phyloP scores from a whole-genome alignment of 176 grass and related monocot species.

The Thalia dealbata region DNA sequence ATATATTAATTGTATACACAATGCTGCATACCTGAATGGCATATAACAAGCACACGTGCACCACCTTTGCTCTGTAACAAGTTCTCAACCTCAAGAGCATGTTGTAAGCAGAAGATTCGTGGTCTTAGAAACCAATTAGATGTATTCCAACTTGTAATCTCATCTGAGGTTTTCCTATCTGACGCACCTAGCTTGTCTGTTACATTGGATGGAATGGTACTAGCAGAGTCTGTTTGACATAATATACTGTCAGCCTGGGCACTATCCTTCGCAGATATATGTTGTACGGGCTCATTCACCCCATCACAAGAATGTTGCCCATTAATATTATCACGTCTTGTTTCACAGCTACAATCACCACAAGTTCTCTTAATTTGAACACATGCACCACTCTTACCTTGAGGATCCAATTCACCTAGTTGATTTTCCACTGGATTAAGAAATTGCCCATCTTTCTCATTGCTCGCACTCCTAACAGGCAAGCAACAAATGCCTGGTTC shows the following conservation, averaged over 20 bases:
- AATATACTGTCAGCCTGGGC: conserved; percentile 15
- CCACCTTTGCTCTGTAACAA: conserved; percentile 68
- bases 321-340: neutral
- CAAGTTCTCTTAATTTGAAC: neutral
- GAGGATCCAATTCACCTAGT: conserved; percentile 9
- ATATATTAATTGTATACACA: conserved; percentile 2
- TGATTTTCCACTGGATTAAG: conserved; percentile 19
- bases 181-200: conserved; percentile 12
- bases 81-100: conserved; percentile 79
- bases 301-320: neutral
- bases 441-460: neutral
- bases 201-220: conserved; percentile 22
- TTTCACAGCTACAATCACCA: neutral
- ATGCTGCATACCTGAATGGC: conserved; percentile 64
- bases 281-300: conserved; percentile 15
- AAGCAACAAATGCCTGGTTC: neutral
- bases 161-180: conserved; percentile 9
- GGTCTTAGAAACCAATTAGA: conserved; percentile 44
- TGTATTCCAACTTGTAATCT: conserved; percentile 41
- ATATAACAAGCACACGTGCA: conserved; percentile 61
- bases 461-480: conserved; percentile 6
- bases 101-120: conserved; percentile 92
- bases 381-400: neutral
- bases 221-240: neutral
- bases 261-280: neutral